Evolutionary conservation across 176 grass and related monocot species (phyloP).

Genomic region (Puya raimondii): DNA sequence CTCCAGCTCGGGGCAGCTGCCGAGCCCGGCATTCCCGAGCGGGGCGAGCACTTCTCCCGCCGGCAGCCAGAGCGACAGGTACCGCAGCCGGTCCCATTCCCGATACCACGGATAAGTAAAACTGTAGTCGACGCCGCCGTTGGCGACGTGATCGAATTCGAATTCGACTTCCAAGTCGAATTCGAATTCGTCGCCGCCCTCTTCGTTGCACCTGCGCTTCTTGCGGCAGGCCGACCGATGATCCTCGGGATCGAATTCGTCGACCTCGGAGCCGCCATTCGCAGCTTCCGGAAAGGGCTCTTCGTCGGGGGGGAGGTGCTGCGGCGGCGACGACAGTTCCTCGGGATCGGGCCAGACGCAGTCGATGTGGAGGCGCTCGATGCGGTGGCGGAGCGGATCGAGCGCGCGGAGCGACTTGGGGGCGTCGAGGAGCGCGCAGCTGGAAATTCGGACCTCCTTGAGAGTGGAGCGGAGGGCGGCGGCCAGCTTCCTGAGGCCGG

Average conservation of each 20-base stretch:
- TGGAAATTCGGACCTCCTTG: slow-evolving; percentile 60
- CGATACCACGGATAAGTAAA: slow-evolving; percentile 12
- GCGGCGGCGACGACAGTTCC: neutral
- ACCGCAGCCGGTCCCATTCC: slow-evolving; percentile 60
- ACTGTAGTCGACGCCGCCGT: neutral
- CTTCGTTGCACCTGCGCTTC: slow-evolving; percentile 50
- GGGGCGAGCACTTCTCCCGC: slow-evolving; percentile 70
- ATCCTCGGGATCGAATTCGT: slow-evolving; percentile 25
- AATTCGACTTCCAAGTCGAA: no score
- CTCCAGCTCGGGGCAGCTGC: slow-evolving; percentile 63
- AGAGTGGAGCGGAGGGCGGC: slow-evolving; percentile 35
- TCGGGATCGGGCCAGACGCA: slow-evolving; percentile 50
- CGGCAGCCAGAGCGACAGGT: slow-evolving; percentile 73
- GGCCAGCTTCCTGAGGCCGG: slow-evolving; percentile 44
- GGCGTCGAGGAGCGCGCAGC: slow-evolving; percentile 56
- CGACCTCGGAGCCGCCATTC: slow-evolving; percentile 18
- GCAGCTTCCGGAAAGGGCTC: slow-evolving; percentile 9
- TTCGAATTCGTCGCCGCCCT: slow-evolving; percentile 22
- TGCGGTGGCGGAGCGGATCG: slow-evolving; percentile 42
- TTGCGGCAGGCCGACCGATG: slow-evolving; percentile 37
- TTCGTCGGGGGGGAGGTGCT: no score
- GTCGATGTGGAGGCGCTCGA: slow-evolving; percentile 81
- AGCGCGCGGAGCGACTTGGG: slow-evolving; percentile 43
- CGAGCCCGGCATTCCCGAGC: slow-evolving; percentile 42
- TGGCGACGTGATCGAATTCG: no score